Conservation (phyloP, 371 early-diverging fungal species). For the Lichtheimia ramosa region DNA sequence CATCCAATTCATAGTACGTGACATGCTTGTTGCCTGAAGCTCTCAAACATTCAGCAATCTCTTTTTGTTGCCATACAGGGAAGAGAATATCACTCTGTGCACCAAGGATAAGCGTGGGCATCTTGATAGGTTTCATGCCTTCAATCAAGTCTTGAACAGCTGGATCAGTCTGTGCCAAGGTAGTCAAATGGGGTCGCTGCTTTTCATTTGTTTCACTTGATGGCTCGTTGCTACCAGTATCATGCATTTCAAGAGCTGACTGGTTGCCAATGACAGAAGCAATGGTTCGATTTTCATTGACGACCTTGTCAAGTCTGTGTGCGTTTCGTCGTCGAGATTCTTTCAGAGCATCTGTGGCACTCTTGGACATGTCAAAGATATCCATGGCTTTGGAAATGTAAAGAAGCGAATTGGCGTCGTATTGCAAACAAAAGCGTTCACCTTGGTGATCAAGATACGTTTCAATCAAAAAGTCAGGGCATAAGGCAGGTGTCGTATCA, state of each 20-base stretch:
- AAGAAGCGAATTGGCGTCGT: constrained; percentile 92
- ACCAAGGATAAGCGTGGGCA: constrained; percentile 88
- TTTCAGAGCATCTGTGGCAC: constrained; percentile 44
- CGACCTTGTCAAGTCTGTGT: constrained; percentile 27
- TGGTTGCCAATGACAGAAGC: constrained; percentile 31
- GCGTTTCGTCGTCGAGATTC: constrained; percentile 45
- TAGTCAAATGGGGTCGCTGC: constrained; percentile 18
- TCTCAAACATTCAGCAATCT: constrained; percentile 86
- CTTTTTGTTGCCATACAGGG: constrained; percentile 94
- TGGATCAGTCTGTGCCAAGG: constrained; percentile 42
- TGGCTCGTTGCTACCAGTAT: background rate
- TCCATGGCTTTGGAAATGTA: constrained; percentile 98
- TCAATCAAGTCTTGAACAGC: constrained; percentile 53
- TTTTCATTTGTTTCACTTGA: constrained; percentile 6
- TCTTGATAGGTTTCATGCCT: constrained; percentile 59
- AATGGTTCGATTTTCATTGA: constrained; percentile 13
- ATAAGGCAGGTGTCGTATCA: constrained; percentile 75
- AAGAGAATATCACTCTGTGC: constrained; percentile 95
- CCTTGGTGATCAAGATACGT: constrained; percentile 96
- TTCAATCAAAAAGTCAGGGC: constrained; percentile 94
- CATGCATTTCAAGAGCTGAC: constrained; percentile 38
- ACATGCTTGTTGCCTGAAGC: constrained; percentile 83
- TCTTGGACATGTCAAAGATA: constrained; percentile 88
- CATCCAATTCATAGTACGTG: constrained; percentile 95
- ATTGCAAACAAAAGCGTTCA: constrained; percentile 88